These are phyloP conservation scores for Pholiota microspora DNA, from an alignment of 768 basidiomycete species.

Conservation along the genomic window DNA sequence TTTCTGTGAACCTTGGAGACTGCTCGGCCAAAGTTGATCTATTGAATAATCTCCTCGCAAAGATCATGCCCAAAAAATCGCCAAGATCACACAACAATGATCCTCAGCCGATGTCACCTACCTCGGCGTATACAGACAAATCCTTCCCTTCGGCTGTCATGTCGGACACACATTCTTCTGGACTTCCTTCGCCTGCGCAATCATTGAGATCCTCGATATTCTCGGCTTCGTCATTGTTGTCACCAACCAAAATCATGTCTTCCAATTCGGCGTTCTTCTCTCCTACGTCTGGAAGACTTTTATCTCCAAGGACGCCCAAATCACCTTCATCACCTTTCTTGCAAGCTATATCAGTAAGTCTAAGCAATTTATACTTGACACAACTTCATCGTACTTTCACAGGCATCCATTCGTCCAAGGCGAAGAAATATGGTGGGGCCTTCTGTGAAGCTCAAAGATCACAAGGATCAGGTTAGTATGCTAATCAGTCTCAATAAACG, in stretches of 20 bases:
- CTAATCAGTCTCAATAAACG: not conserved
- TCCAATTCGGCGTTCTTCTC: conserved; percentile 16
- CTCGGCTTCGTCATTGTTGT: conserved; percentile 23
- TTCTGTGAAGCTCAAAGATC: conserved; percentile 36
- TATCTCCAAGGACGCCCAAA: conserved; percentile 24
- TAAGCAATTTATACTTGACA: not conserved
- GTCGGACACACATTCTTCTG: conserved; percentile 16
- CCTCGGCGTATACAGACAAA: conserved; percentile 11
- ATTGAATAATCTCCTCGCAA: conserved; percentile 29
- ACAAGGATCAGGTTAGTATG: conserved; percentile 35
- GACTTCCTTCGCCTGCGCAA: conserved; percentile 23
- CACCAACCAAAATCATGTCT: conserved; percentile 16
- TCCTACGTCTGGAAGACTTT: conserved; percentile 14
- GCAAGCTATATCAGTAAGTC: conserved; percentile 41
- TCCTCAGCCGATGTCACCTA: conserved; percentile 4
- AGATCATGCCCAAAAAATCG: conserved; percentile 18
- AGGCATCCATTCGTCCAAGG: conserved; percentile 50
- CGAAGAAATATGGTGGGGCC: conserved; percentile 36
- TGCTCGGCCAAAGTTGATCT: conserved; percentile 48
- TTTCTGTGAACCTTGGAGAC: conserved; percentile 42
- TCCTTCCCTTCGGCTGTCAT: conserved; percentile 18
- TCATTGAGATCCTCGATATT: conserved; percentile 28
- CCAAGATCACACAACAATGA: conserved; percentile 2
- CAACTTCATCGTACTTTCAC: not conserved
- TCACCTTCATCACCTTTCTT: conserved; percentile 38